phyloP scores from a whole-genome alignment of 495 filamentous ascomycete genomes.

The Aspergillus indologenus region DNA sequence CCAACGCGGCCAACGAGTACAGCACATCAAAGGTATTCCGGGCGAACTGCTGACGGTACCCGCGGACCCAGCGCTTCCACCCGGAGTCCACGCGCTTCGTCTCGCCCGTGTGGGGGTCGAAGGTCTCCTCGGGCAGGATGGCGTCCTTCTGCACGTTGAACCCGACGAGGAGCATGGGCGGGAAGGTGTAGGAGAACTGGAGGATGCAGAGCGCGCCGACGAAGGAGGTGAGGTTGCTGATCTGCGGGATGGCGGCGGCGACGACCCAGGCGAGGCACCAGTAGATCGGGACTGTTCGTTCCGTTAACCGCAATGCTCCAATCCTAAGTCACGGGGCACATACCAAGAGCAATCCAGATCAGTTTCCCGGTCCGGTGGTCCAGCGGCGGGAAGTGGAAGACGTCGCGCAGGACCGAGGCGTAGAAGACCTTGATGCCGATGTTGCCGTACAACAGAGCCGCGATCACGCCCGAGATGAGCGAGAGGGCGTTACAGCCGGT shows the following conservation, averaged over 20 bases:
- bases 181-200: slow-evolving; percentile 6
- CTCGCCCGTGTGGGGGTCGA: neutral
- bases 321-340: neutral
- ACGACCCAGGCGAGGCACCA: slow-evolving; percentile 1
- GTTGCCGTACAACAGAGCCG: slow-evolving; percentile 1
- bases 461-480: neutral
- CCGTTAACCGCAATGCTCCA: too few relatives aligned
- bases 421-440: slow-evolving; percentile 5
- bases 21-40: neutral
- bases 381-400: neutral
- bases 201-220: slow-evolving; percentile 5
- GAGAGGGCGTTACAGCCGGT: neutral
- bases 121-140: neutral
- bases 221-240: slow-evolving; percentile 6
- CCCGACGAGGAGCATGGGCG: slow-evolving; percentile 1
- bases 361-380: neutral
- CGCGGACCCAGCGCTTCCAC: neutral
- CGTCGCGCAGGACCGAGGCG: neutral
- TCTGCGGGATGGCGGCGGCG: slow-evolving; percentile 1
- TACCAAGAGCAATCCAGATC: slow-evolving; percentile 1
- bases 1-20: neutral
- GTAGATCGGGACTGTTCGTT: neutral
- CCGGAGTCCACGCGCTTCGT: neutral
- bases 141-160: slow-evolving; percentile 7
- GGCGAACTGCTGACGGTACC: neutral